Evolutionary conservation across 116 monocot species (phyloP).

Genomic region (Trichopus zeylanicus): DNA sequence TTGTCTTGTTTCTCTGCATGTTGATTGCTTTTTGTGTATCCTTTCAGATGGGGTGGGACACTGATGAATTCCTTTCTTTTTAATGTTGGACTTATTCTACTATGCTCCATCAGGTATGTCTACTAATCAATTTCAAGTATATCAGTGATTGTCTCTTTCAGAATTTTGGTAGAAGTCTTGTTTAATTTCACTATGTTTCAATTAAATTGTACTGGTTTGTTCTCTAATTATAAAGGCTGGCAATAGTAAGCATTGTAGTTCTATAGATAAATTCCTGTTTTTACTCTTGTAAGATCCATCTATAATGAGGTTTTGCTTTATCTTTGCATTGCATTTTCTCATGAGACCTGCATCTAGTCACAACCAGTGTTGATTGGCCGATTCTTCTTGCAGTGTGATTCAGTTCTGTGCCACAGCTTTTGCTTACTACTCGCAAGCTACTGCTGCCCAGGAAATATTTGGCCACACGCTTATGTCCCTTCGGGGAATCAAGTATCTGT

Average conservation of each 20-base stretch:
- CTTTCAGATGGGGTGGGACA: slow-evolving; percentile 92
- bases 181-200: too few relatives aligned
- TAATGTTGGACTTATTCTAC: slow-evolving; percentile 94
- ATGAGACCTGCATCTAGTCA: too few relatives aligned
- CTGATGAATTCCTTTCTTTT: slow-evolving; percentile 99
- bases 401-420: slow-evolving; percentile 97
- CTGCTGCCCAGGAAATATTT: slow-evolving; percentile 97
- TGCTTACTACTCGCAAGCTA: slow-evolving; percentile 92
- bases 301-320: too few relatives aligned
- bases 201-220: too few relatives aligned
- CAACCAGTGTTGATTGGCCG: too few relatives aligned
- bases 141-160: background rate
- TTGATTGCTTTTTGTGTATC: background rate
- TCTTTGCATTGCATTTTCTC: too few relatives aligned
- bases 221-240: too few relatives aligned
- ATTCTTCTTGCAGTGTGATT: slow-evolving; percentile 63
- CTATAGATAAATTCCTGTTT: too few relatives aligned
- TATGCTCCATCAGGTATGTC: slow-evolving; percentile 90
- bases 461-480: slow-evolving; percentile 93
- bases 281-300: too few relatives aligned
- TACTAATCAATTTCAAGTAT: background rate
- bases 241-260: too few relatives aligned
- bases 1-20: background rate
- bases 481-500: slow-evolving; percentile 95
- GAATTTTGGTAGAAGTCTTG: too few relatives aligned